Conservation (phyloP, 306 rosid species). For the Inga oerstediana region DNA sequence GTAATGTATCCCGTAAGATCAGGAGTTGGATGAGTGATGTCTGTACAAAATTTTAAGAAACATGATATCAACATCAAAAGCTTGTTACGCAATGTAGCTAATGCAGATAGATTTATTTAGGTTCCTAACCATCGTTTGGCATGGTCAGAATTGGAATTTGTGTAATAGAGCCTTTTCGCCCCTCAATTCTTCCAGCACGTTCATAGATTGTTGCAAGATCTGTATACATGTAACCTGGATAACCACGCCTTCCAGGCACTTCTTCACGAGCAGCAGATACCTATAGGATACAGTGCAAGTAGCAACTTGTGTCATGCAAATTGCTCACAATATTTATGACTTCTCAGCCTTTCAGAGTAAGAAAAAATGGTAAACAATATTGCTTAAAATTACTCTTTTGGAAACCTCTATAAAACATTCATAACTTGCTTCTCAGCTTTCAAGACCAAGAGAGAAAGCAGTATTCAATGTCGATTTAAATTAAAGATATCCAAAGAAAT, state of each 20-base stretch:
- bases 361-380: neutral
- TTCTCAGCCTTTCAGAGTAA: neutral
- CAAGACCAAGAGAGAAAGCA: neutral
- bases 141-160: slow-evolving; percentile 97
- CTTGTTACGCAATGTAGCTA: slow-evolving; percentile 16
- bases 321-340: neutral
- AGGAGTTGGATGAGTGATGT: slow-evolving; percentile 98
- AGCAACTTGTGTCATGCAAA: slow-evolving; percentile 22
- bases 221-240: slow-evolving; percentile 98
- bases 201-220: slow-evolving; percentile 99
- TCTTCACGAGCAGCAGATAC: slow-evolving; percentile 99
- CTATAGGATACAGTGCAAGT: slow-evolving; percentile 49
- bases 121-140: slow-evolving; percentile 91
- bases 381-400: neutral
- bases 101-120: neutral
- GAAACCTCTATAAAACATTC: slow-evolving; percentile 3
- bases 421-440: slow-evolving; percentile 18
- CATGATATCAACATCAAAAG: slow-evolving; percentile 9
- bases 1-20: slow-evolving; percentile 99
- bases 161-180: slow-evolving; percentile 95
- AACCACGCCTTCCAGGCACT: slow-evolving; percentile 99
- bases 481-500: slow-evolving; percentile 3
- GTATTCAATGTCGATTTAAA: slow-evolving; percentile 5
- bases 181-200: slow-evolving; percentile 99
- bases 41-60: slow-evolving; percentile 53